Percentiles rank a stretch among this genome's conserved stretches.
Conservation (phyloP, 2,329 filamentous ascomycete genomes). For the Rosellinia necatrix region DNA sequence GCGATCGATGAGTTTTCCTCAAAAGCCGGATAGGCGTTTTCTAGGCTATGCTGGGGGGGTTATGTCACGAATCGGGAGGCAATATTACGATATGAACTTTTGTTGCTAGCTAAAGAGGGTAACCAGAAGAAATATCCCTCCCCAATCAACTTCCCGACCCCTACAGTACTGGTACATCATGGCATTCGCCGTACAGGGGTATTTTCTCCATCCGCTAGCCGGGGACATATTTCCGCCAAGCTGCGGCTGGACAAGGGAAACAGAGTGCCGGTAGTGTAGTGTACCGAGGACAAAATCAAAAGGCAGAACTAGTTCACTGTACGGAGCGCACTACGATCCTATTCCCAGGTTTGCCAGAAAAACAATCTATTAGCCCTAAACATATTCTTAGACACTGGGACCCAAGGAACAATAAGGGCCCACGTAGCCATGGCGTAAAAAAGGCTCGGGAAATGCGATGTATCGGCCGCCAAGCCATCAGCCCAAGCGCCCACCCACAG, state of each 20-base stretch:
- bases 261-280: too few relatives aligned
- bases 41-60: constrained; percentile 13
- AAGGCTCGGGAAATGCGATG: not conserved
- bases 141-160: not conserved
- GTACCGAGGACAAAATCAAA: too few relatives aligned
- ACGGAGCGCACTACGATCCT: not conserved
- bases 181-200: not conserved
- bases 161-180: not conserved
- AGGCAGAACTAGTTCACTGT: too few relatives aligned
- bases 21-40: constrained; percentile 19
- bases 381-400: not conserved
- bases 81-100: not conserved
- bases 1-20: constrained; percentile 20
- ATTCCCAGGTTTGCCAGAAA: not conserved
- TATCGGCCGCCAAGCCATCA: constrained; percentile 6
- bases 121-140: constrained; percentile 2
- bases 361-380: not conserved
- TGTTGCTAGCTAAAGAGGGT: constrained; percentile 20
- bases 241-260: too few relatives aligned
- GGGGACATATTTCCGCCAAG: too few relatives aligned
- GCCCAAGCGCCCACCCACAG: constrained; percentile 20
- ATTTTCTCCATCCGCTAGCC: too few relatives aligned
- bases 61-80: not conserved
- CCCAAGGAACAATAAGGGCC: not conserved
- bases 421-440: not conserved